phyloP scores from a whole-genome alignment of 345 rosid genomes.

The Eucalyptus curtisii region DNA sequence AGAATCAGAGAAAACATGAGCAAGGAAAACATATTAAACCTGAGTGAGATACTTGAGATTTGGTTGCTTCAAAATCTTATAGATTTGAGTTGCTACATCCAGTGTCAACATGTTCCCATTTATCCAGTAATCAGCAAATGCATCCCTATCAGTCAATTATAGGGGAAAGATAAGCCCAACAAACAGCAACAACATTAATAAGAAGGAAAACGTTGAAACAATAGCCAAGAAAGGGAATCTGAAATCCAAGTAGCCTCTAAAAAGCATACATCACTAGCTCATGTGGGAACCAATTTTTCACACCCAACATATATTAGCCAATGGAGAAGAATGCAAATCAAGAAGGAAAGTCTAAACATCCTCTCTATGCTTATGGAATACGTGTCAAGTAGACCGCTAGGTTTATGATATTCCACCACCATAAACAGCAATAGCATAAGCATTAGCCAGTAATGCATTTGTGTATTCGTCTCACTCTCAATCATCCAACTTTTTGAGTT shows the following conservation, averaged over 20 bases:
- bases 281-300: background rate
- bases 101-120: constrained; percentile 53
- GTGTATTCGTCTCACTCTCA: background rate
- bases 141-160: constrained; percentile 37
- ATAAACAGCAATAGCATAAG: background rate
- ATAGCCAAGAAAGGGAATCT: background rate
- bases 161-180: background rate
- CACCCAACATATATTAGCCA: background rate
- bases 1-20: background rate
- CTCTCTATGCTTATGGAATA: background rate
- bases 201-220: background rate
- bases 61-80: constrained; percentile 62
- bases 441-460: background rate
- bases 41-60: constrained; percentile 55
- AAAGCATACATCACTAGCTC: background rate
- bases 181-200: background rate
- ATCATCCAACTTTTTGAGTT: background rate
- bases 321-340: background rate
- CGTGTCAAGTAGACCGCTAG: background rate
- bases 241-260: background rate
- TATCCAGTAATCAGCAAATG: constrained; percentile 66
- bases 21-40: constrained; percentile 19
- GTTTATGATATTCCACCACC: background rate
- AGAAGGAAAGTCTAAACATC: background rate
- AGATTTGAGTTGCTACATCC: constrained; percentile 61